Conservation (phyloP, 208 protist genomes). For the Histomonas meleagridis region DNA sequence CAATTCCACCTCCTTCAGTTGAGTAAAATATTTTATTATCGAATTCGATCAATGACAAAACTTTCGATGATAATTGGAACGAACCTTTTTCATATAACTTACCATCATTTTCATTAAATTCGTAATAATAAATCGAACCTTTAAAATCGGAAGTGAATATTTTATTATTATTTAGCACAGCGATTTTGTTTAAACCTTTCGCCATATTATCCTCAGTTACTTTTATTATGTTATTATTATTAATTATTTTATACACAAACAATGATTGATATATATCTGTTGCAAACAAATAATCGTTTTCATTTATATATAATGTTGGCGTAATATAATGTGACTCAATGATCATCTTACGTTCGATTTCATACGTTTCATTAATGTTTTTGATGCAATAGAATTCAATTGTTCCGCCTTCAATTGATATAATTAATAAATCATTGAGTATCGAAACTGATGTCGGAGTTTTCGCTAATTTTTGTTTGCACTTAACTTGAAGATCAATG, state of each 20-base stretch:
- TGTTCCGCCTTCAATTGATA: background rate
- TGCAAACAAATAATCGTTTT: background rate
- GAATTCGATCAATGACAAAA: background rate
- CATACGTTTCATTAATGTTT: background rate
- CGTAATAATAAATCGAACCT: background rate
- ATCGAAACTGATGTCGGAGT: background rate
- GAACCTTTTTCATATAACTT: background rate
- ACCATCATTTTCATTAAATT: background rate
- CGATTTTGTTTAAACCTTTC: background rate
- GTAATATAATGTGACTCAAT: background rate
- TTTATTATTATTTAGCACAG: background rate
- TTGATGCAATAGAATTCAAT: background rate
- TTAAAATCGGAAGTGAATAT: background rate
- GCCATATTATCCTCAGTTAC: background rate
- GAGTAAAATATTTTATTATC: background rate
- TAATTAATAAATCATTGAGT: background rate
- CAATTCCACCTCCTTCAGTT: slow-evolving; percentile 9
- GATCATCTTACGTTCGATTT: background rate
- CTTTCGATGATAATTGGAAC: background rate
- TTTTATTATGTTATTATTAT: background rate
- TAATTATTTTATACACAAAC: background rate
- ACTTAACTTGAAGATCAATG: background rate
- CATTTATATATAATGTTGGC: background rate
- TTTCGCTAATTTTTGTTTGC: background rate
- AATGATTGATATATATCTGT: background rate